Conservation (phyloP, 2,329 filamentous ascomycete species). For the Sporothrix inflata region DNA sequence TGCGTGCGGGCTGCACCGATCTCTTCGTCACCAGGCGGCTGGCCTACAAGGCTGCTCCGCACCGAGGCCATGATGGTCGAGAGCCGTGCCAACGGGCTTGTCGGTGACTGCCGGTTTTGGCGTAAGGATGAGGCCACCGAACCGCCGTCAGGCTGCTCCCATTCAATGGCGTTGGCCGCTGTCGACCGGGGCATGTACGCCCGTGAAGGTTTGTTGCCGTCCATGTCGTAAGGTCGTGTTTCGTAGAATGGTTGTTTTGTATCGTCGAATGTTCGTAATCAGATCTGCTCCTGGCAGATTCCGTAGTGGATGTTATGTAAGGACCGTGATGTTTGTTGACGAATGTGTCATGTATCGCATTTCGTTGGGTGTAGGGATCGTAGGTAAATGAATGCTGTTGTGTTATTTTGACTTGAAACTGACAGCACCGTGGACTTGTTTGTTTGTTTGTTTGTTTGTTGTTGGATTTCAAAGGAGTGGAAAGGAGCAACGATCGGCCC, state of each 20-base stretch:
- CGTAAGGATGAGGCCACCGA: neutral
- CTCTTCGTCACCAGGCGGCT: neutral
- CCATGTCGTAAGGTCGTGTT: neutral
- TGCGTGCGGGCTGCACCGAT: neutral
- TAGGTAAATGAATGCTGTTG: neutral
- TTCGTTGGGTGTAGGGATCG: neutral
- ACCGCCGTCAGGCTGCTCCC: neutral
- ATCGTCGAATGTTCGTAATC: neutral
- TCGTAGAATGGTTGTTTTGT: neutral
- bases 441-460: neutral
- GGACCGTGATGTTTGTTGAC: neutral
- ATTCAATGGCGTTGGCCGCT: slow-evolving; percentile 1
- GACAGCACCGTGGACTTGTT: no score
- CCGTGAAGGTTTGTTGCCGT: neutral
- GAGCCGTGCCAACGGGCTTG: slow-evolving; percentile 1
- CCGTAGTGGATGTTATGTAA: neutral
- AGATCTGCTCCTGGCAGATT: neutral
- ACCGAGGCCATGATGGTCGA: slow-evolving; percentile 11
- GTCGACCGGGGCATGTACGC: neutral
- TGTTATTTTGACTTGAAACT: neutral
- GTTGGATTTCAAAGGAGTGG: slow-evolving; percentile 23
- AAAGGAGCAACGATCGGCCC: slow-evolving; percentile 16
- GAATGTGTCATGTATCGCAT: neutral
- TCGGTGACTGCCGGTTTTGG: neutral
- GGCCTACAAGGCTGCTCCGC: slow-evolving; percentile 3